Percentiles rank a stretch among this genome's conserved stretches.
These are phyloP conservation scores for Leishmania martiniquensis DNA, from an alignment of 208 protist genomes.

Conservation along the genomic window DNA sequence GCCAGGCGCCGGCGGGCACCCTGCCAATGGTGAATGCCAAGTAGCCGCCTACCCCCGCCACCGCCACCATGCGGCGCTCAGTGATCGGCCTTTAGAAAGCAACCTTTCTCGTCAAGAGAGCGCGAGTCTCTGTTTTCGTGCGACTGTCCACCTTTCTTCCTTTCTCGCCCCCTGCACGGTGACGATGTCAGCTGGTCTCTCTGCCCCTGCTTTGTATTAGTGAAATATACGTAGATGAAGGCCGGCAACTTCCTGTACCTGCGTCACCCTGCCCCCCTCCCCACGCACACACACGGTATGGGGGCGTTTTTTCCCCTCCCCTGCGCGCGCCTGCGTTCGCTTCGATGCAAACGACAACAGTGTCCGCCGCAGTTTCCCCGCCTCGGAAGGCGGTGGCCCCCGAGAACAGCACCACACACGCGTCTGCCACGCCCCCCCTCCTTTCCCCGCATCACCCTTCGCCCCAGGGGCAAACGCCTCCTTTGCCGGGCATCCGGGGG, in stretches of 20 bases:
- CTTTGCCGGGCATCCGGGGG: no score
- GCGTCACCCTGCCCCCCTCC: no score
- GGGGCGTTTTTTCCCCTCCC: no score
- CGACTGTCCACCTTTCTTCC: not conserved
- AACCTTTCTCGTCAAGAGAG: not conserved
- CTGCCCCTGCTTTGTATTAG: not conserved
- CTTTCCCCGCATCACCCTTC: no score
- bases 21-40: not conserved
- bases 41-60: not conserved
- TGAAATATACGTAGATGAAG: not conserved
- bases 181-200: not conserved
- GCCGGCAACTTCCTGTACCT: not conserved
- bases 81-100: not conserved
- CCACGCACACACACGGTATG: no score
- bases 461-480: no score
- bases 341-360: not conserved
- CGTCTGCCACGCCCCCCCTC: not conserved
- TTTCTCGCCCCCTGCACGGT: not conserved
- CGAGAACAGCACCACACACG: not conserved
- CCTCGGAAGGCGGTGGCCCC: not conserved
- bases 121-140: not conserved
- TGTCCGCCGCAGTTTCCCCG: not conserved
- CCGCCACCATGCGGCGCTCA: not conserved
- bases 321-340: not conserved
- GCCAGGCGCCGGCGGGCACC: conserved; percentile 8